Conservation (phyloP, 1,284 basidiomycete species). For the Leccinum pseudoinsigne region DNA sequence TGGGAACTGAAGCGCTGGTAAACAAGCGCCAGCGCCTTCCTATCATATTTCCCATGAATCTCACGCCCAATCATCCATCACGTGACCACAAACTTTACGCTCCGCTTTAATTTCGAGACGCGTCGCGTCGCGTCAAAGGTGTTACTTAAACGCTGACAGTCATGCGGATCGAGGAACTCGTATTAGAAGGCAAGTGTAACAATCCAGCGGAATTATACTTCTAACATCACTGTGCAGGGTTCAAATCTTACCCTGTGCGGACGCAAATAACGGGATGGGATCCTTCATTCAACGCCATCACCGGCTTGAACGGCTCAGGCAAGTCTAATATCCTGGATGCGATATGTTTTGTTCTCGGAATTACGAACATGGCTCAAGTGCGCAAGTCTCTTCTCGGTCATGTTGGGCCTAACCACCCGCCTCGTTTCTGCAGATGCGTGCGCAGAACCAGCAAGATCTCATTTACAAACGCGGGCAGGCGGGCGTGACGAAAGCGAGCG, state of each 20-base stretch:
- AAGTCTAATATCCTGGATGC: slow-evolving; percentile 97
- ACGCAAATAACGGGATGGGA: slow-evolving; percentile 97
- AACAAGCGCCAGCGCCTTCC: slow-evolving; percentile 4
- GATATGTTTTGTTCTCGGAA: slow-evolving; percentile 96
- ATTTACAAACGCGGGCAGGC: slow-evolving; percentile 99
- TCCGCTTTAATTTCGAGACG: slow-evolving; percentile 29
- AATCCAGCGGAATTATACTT: neutral
- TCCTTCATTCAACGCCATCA: slow-evolving; percentile 96
- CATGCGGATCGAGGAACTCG: slow-evolving; percentile 84
- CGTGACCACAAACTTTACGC: slow-evolving; percentile 17
- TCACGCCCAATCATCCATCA: slow-evolving; percentile 1
- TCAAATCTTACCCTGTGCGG: slow-evolving; percentile 96
- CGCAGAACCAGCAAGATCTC: slow-evolving; percentile 94
- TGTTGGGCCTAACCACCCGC: neutral
- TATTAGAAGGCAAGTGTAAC: slow-evolving; percentile 62
- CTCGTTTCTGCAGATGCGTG: slow-evolving; percentile 71
- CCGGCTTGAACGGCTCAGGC: slow-evolving; percentile 91
- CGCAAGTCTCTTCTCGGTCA: slow-evolving; percentile 18
- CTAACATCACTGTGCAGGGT: slow-evolving; percentile 51
- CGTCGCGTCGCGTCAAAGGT: slow-evolving; percentile 34
- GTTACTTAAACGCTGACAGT: neutral
- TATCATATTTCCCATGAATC: slow-evolving; percentile 2
- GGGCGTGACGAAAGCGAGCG: slow-evolving; percentile 95
- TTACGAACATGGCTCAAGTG: slow-evolving; percentile 90
- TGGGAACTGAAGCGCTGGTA: slow-evolving; percentile 17